phyloP scores from a whole-genome alignment of 345 rosid species.

The Camelina hispida region DNA sequence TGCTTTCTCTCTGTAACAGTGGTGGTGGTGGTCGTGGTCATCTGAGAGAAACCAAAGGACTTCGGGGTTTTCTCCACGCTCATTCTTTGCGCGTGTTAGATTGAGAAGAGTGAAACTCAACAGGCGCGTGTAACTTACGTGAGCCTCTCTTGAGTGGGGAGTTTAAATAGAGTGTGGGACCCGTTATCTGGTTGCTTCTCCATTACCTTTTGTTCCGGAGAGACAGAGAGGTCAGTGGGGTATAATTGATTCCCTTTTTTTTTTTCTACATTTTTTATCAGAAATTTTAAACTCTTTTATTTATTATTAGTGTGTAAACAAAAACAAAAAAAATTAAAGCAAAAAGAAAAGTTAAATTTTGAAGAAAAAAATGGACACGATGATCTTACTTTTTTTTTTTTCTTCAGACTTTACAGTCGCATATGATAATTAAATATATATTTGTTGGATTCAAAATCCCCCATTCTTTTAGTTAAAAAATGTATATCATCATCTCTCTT shows the following conservation, averaged over 20 bases:
- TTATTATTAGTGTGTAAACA: slow-evolving; percentile 7
- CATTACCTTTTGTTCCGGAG: slow-evolving; percentile 48
- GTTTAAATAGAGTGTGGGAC: slow-evolving; percentile 49
- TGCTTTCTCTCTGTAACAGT: slow-evolving; percentile 43
- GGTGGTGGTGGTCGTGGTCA: slow-evolving; percentile 26
- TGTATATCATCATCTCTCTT: not conserved
- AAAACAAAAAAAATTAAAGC: not conserved
- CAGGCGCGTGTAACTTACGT: not conserved
- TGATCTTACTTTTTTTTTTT: slow-evolving; percentile 7
- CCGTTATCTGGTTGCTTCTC: slow-evolving; percentile 43
- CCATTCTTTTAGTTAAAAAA: not conserved
- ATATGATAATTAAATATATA: not conserved
- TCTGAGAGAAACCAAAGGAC: slow-evolving; percentile 40
- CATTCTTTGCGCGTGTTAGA: slow-evolving; percentile 35
- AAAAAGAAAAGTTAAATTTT: slow-evolving; percentile 28
- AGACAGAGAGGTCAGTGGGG: slow-evolving; percentile 49
- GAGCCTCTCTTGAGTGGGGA: not conserved
- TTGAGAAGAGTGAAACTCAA: not conserved
- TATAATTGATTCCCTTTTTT: slow-evolving; percentile 40
- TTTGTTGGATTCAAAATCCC: slow-evolving; percentile 4
- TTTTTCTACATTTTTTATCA: no score
- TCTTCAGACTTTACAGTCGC: slow-evolving; percentile 41
- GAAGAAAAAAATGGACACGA: slow-evolving; percentile 33
- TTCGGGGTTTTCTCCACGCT: slow-evolving; percentile 26
- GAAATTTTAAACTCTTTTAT: not conserved